phyloP scores from a whole-genome alignment of 805 yeast species.

The Spathaspora gorwiae region DNA sequence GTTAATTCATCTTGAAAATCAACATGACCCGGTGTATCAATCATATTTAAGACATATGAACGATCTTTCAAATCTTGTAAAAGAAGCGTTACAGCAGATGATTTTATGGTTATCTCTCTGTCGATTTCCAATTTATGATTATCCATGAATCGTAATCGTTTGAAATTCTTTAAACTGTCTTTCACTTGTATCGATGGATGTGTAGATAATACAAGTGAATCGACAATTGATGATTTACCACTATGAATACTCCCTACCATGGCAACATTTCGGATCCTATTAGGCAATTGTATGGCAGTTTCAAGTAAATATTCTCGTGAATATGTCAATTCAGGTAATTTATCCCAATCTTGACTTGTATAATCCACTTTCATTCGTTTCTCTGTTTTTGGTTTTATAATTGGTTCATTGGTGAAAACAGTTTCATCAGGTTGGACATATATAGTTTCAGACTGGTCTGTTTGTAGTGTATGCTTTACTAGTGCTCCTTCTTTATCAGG shows the following conservation, averaged over 20 bases:
- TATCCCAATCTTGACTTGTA: conserved; percentile 29
- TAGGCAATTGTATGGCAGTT: conserved; percentile 46
- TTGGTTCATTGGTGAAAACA: conserved; percentile 18
- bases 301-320: conserved; percentile 59
- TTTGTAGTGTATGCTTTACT: conserved; percentile 12
- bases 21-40: conserved; percentile 92
- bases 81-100: conserved; percentile 59
- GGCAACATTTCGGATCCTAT: conserved; percentile 67
- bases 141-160: conserved; percentile 64
- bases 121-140: conserved; percentile 63
- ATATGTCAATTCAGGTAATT: conserved; percentile 58
- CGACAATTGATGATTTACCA: conserved; percentile 82
- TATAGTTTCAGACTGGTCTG: neutral
- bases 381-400: conserved; percentile 19
- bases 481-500: conserved; percentile 10
- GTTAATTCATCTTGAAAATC: conserved; percentile 76
- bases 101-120: conserved; percentile 64
- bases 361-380: conserved; percentile 18
- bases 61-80: conserved; percentile 46
- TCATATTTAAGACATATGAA: conserved; percentile 55
- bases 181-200: conserved; percentile 40
- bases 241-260: conserved; percentile 76
- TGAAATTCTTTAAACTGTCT: conserved; percentile 31
- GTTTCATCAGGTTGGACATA: conserved; percentile 13
- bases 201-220: conserved; percentile 61